Evolutionary conservation across 2,329 filamentous ascomycete species (phyloP), one percentile per base, ranked within the genome.

Genomic region (Fonsecaea multimorphosa): DNA sequence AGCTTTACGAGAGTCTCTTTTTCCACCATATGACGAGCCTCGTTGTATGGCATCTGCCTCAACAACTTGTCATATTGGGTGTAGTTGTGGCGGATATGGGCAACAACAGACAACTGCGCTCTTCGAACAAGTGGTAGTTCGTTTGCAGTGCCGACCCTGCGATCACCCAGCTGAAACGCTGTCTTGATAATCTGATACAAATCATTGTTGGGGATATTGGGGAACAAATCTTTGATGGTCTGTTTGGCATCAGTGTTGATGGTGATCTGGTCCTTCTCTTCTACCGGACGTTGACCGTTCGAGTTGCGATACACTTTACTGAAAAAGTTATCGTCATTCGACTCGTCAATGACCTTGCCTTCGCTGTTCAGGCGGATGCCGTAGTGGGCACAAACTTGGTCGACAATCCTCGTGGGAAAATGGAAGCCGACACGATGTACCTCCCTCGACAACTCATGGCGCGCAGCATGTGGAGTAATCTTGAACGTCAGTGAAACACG

Each of bases 361-460:
- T 73, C 79, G 74, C 76, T 74, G 29, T 78, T 80, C 32, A 83
- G 75, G 68, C 80, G 78, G 29, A 83, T 72, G 22, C 80, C 79
- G 54, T 81, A 73, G 49, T 81, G 78, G 69, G 76, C 79, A 72
- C 86, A 87, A 38, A 85, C 85, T 64, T 83, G 78, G 51, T 83
- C 82, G 44, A 89, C 84, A 64, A 88, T 81, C n/a, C 82, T 78
- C 64, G 83, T 83, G 6, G 85, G 85, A 67, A 89, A 89, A 73
- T 89, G 86, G 73, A 87, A 86, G 16, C 87, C 87, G 67, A 88
- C 83, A 46, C 86, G 82, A 70, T 87, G 83, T 56, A 88, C 82
- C 73, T 89, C 85, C 71, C 86, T 82, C 1, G 85, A 86, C 1
- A 89, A 76, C 65, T 83, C 81, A 59, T 84, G 82, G 12, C 78